Percentiles rank a stretch among this genome's conserved stretches.
Conservation (phyloP, 352 stramenopile species). For the Pythium grandisporangium region DNA sequence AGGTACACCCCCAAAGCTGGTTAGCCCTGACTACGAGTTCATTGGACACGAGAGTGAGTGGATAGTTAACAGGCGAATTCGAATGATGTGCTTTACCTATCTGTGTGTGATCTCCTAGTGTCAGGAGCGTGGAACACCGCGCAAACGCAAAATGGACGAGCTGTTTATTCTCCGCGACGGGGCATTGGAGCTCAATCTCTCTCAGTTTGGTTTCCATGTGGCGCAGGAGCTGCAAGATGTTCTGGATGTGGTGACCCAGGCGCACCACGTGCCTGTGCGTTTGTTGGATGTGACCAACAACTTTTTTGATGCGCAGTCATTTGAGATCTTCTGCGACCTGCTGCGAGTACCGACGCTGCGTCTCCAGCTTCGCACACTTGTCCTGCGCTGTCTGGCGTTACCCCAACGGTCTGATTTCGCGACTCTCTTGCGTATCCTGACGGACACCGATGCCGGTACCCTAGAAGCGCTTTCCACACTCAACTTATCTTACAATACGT, state of each 20-base stretch:
- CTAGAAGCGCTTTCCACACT: constrained; percentile 29
- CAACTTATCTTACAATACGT: constrained; percentile 65
- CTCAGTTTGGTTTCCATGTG: constrained; percentile 39
- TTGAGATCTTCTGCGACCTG: constrained; percentile 34
- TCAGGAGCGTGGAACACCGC: constrained; percentile 21
- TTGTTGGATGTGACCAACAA: constrained; percentile 46
- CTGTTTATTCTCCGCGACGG: constrained; percentile 26
- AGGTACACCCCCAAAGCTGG: constrained; percentile 20
- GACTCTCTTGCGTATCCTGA: constrained; percentile 27
- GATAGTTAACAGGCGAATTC: too few species aligned
- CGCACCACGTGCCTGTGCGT: constrained; percentile 22
- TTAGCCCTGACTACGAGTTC: too few species aligned
- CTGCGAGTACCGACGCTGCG: constrained; percentile 25
- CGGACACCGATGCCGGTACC: constrained; percentile 6
- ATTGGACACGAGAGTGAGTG: too few species aligned
- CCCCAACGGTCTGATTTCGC: constrained; percentile 37
- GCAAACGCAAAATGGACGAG: constrained; percentile 29
- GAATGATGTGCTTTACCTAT: neutral
- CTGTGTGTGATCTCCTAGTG: constrained; percentile 16
- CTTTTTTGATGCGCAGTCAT: constrained; percentile 49
- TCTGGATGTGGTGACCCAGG: constrained; percentile 30
- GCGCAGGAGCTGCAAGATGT: constrained; percentile 40
- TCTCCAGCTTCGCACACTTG: constrained; percentile 21
- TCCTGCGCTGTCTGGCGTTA: constrained; percentile 35
- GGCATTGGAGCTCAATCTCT: constrained; percentile 33